Base-by-base conservation (phyloP, 2,329 filamentous ascomycete genomes). In the Biscogniauxia mediterranea region DNA sequence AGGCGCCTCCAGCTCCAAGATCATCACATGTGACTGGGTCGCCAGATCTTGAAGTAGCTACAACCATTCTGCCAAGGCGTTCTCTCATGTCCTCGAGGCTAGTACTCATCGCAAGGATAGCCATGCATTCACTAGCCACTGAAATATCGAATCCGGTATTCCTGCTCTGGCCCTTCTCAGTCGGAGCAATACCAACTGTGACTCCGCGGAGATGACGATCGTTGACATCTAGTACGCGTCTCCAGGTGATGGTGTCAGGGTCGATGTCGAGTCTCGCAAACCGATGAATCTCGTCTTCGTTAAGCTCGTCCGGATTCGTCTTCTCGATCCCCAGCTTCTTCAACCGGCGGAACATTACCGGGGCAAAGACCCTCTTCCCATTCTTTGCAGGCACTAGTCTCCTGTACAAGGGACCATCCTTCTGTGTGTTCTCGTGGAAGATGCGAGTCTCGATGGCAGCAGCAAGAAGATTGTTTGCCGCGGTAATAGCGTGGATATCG, bases 231-330 rank as follows among this genome's bases (percentile, higher is more conserved):
- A 99, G 82, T 2, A 99, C 95, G 69, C 95, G 90, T 69, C 91
- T 88, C 95, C 95, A 99, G 3, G 95, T 98, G 75, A 99, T 97
- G 46, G 95, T 98, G 56, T 93, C 91, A 0, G 93, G 93, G 72
- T 99, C 94, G 68, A 99, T 97, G 70, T 99, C 95, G 15, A 99
- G 83, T 67, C 95, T 86, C n/a, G 93, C 94, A 71, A 99, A 98
- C 56, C 88, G 88, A 65, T 77, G 80, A 65, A 97, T 91, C 76
- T 99, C 95, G 20, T 98, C 95, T 66, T 90, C 86, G 6, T 92
- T 97, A 55, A 99, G 83, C 4, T 95, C 91, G 68, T 97, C 85
- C 0, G 95, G 95, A 76, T 97, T 87, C 4, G 92, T 97, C 86
- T 98, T 98, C 69, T 91, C 86, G 63, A 99, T 98, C 26, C 94